A percentile compares a stretch with the other conserved stretches of the same genome.
Conservation (phyloP, 2,329 filamentous ascomycete genomes). For the Nemania diffusa region DNA sequence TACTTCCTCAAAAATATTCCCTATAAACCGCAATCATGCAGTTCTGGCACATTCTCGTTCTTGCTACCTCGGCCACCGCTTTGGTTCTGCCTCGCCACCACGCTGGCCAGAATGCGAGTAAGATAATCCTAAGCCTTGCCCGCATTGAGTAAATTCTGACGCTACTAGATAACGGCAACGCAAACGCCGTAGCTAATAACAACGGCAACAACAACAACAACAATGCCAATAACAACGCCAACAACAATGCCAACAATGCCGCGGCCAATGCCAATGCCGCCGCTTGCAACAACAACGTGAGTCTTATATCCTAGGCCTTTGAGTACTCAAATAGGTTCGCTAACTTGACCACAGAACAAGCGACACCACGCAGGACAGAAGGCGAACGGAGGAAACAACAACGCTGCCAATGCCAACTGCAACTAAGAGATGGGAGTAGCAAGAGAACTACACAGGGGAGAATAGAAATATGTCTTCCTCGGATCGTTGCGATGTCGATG, state of each 20-base stretch:
- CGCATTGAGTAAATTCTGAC: constrained; percentile 10
- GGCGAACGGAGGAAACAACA: constrained; percentile 34
- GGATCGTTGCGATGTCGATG: background rate
- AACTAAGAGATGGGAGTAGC: constrained; percentile 8
- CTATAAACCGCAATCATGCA: constrained; percentile 41
- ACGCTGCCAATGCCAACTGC: constrained; percentile 30
- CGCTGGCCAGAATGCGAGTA: constrained; percentile 38
- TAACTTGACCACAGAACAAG: constrained; percentile 34
- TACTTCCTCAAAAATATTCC: constrained; percentile 6
- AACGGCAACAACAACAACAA: constrained; percentile 20
- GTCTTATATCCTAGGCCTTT: too few relatives aligned
- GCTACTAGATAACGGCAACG: constrained; percentile 24
- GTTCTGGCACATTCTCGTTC: constrained; percentile 43
- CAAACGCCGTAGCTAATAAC: constrained; percentile 19
- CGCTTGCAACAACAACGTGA: constrained; percentile 39
- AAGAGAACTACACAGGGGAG: background rate
- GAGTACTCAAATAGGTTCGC: background rate
- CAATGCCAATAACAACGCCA: constrained; percentile 26
- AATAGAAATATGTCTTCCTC: background rate
- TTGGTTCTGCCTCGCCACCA: constrained; percentile 44
- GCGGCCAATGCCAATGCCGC: constrained; percentile 30
- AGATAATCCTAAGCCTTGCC: background rate
- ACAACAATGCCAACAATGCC: constrained; percentile 16
- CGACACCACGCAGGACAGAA: constrained; percentile 38
- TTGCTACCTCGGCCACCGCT: constrained; percentile 42